These are phyloP conservation scores for Trypanosoma scelopori DNA, from an alignment of 208 protist species.

Conservation along the genomic window DNA sequence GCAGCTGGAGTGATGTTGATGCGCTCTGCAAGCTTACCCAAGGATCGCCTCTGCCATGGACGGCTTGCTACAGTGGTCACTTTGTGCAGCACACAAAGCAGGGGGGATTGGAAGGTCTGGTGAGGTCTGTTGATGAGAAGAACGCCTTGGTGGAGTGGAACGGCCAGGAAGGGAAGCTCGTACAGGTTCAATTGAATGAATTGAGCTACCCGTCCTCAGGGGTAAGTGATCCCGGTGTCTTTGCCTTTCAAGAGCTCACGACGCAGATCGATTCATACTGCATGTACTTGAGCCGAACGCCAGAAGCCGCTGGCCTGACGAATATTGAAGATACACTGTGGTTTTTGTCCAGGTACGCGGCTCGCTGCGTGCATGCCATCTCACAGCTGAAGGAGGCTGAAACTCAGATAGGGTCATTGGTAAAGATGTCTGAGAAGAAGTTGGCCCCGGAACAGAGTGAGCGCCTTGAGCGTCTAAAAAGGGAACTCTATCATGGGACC, in stretches of 20 bases:
- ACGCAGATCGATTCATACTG: conserved; percentile 34
- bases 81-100: conserved; percentile 15
- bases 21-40: conserved; percentile 1
- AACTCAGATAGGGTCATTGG: conserved; percentile 5
- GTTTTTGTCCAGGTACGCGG: conserved; percentile 26
- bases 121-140: conserved; percentile 10
- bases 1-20: conserved; percentile 22
- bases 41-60: conserved; percentile 19
- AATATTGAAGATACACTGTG: conserved; percentile 27
- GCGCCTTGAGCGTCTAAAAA: conserved; percentile 11
- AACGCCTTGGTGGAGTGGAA: conserved; percentile 30
- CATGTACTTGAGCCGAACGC: conserved; percentile 20
- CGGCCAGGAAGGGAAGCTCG: conserved; percentile 1
- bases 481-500: conserved; percentile 4
- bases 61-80: conserved; percentile 21
- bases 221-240: conserved; percentile 32
- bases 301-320: conserved; percentile 13
- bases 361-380: conserved; percentile 11
- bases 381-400: conserved; percentile 13
- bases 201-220: conserved; percentile 33
- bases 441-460: conserved; percentile 1
- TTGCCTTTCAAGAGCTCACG: conserved; percentile 28
- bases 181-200: conserved; percentile 9
- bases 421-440: conserved; percentile 23
- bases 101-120: conserved; percentile 18